Base-by-base conservation (phyloP, 306 rosid genomes). In the Trichosanthes truncata region DNA sequence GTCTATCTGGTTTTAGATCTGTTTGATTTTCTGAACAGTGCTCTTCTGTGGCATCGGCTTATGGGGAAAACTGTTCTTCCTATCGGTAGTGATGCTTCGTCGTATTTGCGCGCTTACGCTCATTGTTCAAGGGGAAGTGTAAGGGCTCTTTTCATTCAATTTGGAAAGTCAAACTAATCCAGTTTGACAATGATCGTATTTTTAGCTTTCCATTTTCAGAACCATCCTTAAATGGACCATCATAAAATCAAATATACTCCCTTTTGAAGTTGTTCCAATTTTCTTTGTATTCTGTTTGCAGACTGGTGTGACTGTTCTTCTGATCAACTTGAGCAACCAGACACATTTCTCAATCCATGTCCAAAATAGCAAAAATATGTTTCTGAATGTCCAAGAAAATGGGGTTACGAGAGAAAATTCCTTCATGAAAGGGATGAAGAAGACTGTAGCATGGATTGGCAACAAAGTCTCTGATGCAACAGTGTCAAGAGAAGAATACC, bases 31-130 rank as follows among this genome's bases (percentile, higher is more conserved):
- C 15, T 20, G 15, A 62, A 62, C 31, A 95, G 99, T 84, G 97
- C 99, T n/a, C 97, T 95, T 78, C 81, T 95, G 77, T 95, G 99
- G 99, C 89, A 89, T 84, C 90, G 85, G 72, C 97, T 95, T 40
- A 95, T 95, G 97, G 99, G 98, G 53, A 86, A 87, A 76, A 80
- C 80, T n/a, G 97, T 93, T 87, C 93, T 95, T 73, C 73, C 85
- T 26, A 86, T 89, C 40, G 7, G 81, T 20, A 85, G 77, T 57
- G 81, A 86, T 57, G 85, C 86, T 36, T 87, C 92, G 18, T 86
- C 94, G 3, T 85, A 81, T 86, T 80, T 95, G 66, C 99, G 97
- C 43, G 63, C 87, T 76, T 95, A 95, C 79, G 99, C 96, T 35
- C 99, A 93, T 87, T 95, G 99, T 84, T 81, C 94, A 21, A 93